phyloP scores from a whole-genome alignment of 768 basidiomycete species.

The Daedalea quercina region DNA sequence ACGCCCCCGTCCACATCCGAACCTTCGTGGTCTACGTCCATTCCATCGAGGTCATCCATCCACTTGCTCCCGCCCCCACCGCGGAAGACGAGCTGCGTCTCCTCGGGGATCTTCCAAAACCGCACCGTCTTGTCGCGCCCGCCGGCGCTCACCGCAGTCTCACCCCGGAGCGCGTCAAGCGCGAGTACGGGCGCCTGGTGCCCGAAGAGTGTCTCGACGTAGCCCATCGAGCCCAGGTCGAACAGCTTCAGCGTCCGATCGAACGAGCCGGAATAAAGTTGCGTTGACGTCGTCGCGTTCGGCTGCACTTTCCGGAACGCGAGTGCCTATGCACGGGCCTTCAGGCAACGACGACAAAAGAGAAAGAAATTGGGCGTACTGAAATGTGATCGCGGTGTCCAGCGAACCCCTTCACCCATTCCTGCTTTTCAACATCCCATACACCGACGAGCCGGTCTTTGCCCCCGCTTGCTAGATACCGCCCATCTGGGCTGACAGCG shows the following conservation, averaged over 20 bases:
- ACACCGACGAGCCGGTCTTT: constrained; percentile 76
- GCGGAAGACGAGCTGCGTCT: constrained; percentile 91
- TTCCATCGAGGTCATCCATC: constrained; percentile 77
- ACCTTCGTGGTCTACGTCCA: constrained; percentile 39
- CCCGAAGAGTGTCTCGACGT: constrained; percentile 94
- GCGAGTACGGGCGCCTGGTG: constrained; percentile 86
- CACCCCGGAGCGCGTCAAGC: constrained; percentile 75
- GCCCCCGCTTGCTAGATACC: constrained; percentile 81
- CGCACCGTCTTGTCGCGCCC: constrained; percentile 87
- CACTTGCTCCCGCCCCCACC: constrained; percentile 86
- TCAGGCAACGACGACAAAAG: constrained; percentile 8
- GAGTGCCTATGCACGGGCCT: constrained; percentile 38
- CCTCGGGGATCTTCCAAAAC: constrained; percentile 96
- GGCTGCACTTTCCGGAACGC: constrained; percentile 61
- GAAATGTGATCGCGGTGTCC: constrained; percentile 71
- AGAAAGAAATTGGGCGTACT: constrained; percentile 38
- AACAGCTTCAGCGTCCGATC: constrained; percentile 90
- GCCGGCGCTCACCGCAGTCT: constrained; percentile 83
- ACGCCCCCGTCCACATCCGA: constrained; percentile 41
- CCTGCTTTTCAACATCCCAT: constrained; percentile 73
- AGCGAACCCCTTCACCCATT: constrained; percentile 77
- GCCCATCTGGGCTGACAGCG: constrained; percentile 81
- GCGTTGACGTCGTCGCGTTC: constrained; percentile 35
- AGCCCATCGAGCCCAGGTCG: constrained; percentile 77
- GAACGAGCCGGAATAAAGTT: constrained; percentile 71